These are phyloP conservation scores for Agroathelia rolfsii DNA, from an alignment of 1,284 basidiomycete species.

Conservation along the genomic window DNA sequence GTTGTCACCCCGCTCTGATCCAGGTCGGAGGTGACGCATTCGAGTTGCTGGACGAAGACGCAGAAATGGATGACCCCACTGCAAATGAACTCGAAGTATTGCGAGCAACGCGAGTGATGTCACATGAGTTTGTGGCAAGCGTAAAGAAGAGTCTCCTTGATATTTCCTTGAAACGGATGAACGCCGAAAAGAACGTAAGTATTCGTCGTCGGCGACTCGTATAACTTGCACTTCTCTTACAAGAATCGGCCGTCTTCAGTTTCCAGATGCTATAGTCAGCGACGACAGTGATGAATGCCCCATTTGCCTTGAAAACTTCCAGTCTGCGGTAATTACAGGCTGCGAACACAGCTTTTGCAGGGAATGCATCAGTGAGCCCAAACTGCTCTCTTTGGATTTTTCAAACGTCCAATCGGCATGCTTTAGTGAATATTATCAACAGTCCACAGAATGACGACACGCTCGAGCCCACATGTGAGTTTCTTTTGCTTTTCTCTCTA, in stretches of 20 bases:
- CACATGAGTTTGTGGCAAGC: constrained; percentile 35
- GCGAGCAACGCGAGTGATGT: constrained; percentile 35
- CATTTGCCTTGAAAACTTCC: constrained; percentile 40
- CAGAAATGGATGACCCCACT: too few species aligned
- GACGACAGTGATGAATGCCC: constrained; percentile 47
- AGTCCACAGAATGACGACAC: constrained; percentile 22
- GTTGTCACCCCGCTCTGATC: constrained; percentile 56
- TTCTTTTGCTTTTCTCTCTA: constrained; percentile 1
- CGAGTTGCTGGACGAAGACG: too few species aligned
- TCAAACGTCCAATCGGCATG: constrained; percentile 5
- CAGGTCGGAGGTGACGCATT: too few species aligned
- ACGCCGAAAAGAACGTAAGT: constrained; percentile 40
- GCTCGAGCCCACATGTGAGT: constrained; percentile 36
- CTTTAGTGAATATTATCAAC: constrained; percentile 30
- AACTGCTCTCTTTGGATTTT: constrained; percentile 9
- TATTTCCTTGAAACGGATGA: constrained; percentile 27
- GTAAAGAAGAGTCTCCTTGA: constrained; percentile 37
- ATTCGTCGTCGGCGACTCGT: background rate
- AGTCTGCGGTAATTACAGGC: constrained; percentile 34
- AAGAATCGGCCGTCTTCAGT: constrained; percentile 24
- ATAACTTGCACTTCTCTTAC: too few species aligned
- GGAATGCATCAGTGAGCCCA: constrained; percentile 36
- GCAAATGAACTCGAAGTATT: too few species aligned
- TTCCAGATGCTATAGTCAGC: constrained; percentile 34
- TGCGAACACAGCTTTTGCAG: constrained; percentile 44